Evolutionary conservation across 257 asterid genomes (phyloP), one percentile per base, ranked within the genome.

Genomic region (Primulina tabacum): DNA sequence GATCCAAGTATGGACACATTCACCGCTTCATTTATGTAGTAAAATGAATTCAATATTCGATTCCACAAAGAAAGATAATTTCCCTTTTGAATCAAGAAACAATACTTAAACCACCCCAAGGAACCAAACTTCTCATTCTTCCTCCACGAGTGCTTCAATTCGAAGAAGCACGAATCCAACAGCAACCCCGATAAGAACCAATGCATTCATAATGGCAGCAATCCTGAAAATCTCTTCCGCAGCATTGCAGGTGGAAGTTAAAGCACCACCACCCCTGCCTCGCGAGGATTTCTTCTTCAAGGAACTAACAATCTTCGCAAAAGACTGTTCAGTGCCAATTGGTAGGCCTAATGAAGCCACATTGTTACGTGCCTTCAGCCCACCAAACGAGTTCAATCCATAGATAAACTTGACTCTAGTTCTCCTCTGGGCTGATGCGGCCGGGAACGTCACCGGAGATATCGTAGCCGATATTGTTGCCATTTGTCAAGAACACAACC

Each of bases 111-210:
- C 65, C 69, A 77, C 14, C 28, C 28, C 68, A 76, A 71, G 33
- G 9, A 70, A 32, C 70, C 64, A 50, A 56, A 43, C 66, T 14
- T 4, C 56, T 88, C 83, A 84, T 74, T 87, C 95, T 67, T 90
- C 96, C 82, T 92, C 98, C 11, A 88, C 72, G 1, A 71, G 5
- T 0, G 90, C 89, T 78, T 92, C 98, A 47, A 92, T 18, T 40
- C 97, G 92, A 30, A 92, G 98, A 37, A 92, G 95, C 60, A 83
- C 89, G 73, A 92, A 92, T 21, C 98, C 97, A 40, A 88, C 88
- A 0, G 98, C 96, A 2, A 92, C 98, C 8, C 98, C 98, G 61
- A 88, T 75, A 21, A 92, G 92, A 68, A 81, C 86, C 8, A 90
- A 80, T 10, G 68, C 97, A 6, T 70, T 66, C 57, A 92, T 77